Evolutionary conservation across 2,329 filamentous ascomycete species (phyloP).

Genomic region (Aspergillus intermedius): DNA sequence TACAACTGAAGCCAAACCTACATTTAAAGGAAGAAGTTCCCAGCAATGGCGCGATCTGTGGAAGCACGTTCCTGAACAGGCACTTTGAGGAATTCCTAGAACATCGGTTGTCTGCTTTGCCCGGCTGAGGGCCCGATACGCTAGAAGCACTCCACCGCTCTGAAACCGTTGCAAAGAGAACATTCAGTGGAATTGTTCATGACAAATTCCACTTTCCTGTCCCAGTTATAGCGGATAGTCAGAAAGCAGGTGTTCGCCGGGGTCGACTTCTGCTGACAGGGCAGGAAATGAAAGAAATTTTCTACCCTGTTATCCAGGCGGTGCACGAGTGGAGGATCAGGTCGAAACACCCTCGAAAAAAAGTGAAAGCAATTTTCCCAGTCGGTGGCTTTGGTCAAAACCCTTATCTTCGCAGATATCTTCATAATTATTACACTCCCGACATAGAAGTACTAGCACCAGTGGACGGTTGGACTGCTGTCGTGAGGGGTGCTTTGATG

Average conservation of each 20-base stretch:
- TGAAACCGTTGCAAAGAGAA: conserved; percentile 18
- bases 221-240: conserved; percentile 15
- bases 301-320: conserved; percentile 15
- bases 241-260: conserved; percentile 12
- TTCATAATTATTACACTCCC: conserved; percentile 7
- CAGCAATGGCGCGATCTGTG: conserved; percentile 19
- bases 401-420: conserved; percentile 15
- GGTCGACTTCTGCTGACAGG: conserved; percentile 14
- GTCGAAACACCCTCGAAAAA: conserved; percentile 53
- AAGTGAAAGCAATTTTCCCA: conserved; percentile 43
- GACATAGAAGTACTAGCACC: conserved; percentile 16
- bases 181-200: conserved; percentile 13
- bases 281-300: conserved; percentile 13
- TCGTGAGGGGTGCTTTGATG: conserved; percentile 17
- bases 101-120: conserved; percentile 6
- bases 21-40: conserved; percentile 19
- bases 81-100: conserved; percentile 19
- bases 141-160: conserved; percentile 21
- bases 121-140: conserved; percentile 19
- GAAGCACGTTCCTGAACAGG: conserved; percentile 23
- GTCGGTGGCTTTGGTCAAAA: conserved; percentile 27
- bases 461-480: conserved; percentile 22
- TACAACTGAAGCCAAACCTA: conserved; percentile 15
- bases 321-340: conserved; percentile 16
- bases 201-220: conserved; percentile 18